Base-by-base conservation (phyloP, 2,329 filamentous ascomycete species). In the Claviceps sp. region DNA sequence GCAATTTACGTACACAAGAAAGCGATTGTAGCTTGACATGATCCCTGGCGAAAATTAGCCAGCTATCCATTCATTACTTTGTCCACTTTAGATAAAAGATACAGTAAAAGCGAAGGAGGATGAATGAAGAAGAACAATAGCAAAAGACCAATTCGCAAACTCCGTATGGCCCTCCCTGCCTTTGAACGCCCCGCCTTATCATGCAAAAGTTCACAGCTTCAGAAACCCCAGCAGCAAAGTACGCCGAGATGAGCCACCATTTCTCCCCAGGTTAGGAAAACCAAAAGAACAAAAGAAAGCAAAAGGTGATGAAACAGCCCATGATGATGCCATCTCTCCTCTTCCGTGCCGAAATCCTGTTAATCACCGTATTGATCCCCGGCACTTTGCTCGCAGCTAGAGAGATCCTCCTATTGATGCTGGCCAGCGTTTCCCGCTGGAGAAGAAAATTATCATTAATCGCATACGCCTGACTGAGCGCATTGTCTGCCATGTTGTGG, bases 381-480 rank as follows among this genome's bases (percentile, higher is more conserved):
- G 93, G 93, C 16, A 98, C 85, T 64, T 95, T 86, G 63, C 86
- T 88, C 40, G 91, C 93, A 29, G 90, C 91, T 37, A 85, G 76
- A 4, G 88, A 89, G 66, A 98, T 97, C 56, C 91, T 78, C 55
- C 91, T 76, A 67, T 96, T 95, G 62, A 98, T 91, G 66, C 80
- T 94, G 45, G 84, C 79, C 55, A 98, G 70, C 26, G 85, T 91
- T 73, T 97, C 90, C 55, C 90, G 77, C 74, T 98, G 93, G 52
- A 89, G 62, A 14, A 79, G 76, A 66, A 98, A 97, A 66, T 77
- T 90, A 71, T 97, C 89, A 65, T 95, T 94, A 50, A 97, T 88
- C 11, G 91, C 90, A 70, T 98, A 98, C 7, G 93, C 93, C 72
- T 97, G 93, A 64, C 85, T 90, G 54, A 98, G 75, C 37, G 98